A percentile compares a stretch with the other conserved stretches of the same genome.
Evolutionary conservation across 768 basidiomycete genomes (phyloP).

Genomic region (Pleurotus giganteus): DNA sequence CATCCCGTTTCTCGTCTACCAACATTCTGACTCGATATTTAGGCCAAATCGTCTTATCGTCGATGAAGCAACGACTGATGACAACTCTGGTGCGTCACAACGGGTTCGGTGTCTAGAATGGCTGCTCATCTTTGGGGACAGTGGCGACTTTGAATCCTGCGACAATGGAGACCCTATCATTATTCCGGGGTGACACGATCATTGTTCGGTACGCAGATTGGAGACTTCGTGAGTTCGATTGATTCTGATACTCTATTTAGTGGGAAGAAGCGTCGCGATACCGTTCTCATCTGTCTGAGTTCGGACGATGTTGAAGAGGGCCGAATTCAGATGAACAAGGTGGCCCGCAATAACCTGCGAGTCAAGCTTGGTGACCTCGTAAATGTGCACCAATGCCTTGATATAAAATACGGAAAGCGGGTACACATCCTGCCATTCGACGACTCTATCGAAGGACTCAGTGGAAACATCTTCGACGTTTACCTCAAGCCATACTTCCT

Average conservation of each 20-base stretch:
- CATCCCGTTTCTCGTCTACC: constrained; percentile 8
- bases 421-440: constrained; percentile 97
- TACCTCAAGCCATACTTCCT: constrained; percentile 99
- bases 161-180: constrained; percentile 90
- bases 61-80: constrained; percentile 90
- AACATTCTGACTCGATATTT: constrained; percentile 17
- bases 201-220: constrained; percentile 73
- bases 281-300: constrained; percentile 94
- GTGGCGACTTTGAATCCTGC: constrained; percentile 95
- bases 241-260: constrained; percentile 34
- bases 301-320: constrained; percentile 98
- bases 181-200: constrained; percentile 97
- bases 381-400: constrained; percentile 92
- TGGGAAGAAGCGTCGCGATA: constrained; percentile 97
- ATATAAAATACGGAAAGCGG: constrained; percentile 99
- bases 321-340: constrained; percentile 98
- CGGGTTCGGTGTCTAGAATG: neutral
- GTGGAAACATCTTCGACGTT: constrained; percentile 98
- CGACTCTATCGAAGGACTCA: constrained; percentile 96
- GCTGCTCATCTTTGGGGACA: constrained; percentile 26
- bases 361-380: constrained; percentile 97
- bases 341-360: constrained; percentile 97
- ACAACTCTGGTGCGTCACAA: constrained; percentile 81
- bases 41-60: constrained; percentile 98
- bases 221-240: neutral